phyloP scores from a whole-genome alignment of 2,329 filamentous ascomycete species.

The Chrysosporium keratinophilum region DNA sequence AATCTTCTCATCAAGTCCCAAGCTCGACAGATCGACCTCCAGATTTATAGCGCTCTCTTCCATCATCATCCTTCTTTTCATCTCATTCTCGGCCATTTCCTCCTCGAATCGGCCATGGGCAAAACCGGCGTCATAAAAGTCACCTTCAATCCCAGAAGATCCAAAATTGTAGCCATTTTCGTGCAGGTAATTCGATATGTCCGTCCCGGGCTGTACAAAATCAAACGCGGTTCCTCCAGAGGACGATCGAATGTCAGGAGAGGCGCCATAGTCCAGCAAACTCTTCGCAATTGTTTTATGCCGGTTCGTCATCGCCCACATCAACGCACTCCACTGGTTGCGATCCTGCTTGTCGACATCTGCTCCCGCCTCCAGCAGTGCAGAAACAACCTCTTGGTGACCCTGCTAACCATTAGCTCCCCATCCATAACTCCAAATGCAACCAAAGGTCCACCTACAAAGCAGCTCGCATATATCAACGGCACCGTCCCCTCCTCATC shows the following conservation, averaged over 20 bases:
- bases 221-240: slow-evolving; percentile 90
- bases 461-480: slow-evolving; percentile 94
- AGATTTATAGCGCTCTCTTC: slow-evolving; percentile 96
- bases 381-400: slow-evolving; percentile 77
- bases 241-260: slow-evolving; percentile 89
- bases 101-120: slow-evolving; percentile 92
- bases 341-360: slow-evolving; percentile 88
- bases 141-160: slow-evolving; percentile 48
- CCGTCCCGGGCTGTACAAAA: slow-evolving; percentile 88
- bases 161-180: slow-evolving; percentile 73
- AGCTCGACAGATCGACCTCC: slow-evolving; percentile 89
- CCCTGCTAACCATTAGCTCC: slow-evolving; percentile 44
- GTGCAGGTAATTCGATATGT: slow-evolving; percentile 90
- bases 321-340: slow-evolving; percentile 93
- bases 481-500: slow-evolving; percentile 96
- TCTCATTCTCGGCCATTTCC: slow-evolving; percentile 91
- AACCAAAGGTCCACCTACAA: slow-evolving; percentile 49
- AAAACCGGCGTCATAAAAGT: slow-evolving; percentile 90
- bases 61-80: slow-evolving; percentile 90
- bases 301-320: slow-evolving; percentile 99
- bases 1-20: slow-evolving; percentile 89
- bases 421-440: background rate
- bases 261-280: slow-evolving; percentile 83
- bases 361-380: slow-evolving; percentile 73
- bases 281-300: slow-evolving; percentile 94